Percentiles rank a stretch among this genome's conserved stretches.
These are phyloP conservation scores for Botrytis fabae DNA, from an alignment of 2,329 filamentous ascomycete genomes.

Conservation along the genomic window DNA sequence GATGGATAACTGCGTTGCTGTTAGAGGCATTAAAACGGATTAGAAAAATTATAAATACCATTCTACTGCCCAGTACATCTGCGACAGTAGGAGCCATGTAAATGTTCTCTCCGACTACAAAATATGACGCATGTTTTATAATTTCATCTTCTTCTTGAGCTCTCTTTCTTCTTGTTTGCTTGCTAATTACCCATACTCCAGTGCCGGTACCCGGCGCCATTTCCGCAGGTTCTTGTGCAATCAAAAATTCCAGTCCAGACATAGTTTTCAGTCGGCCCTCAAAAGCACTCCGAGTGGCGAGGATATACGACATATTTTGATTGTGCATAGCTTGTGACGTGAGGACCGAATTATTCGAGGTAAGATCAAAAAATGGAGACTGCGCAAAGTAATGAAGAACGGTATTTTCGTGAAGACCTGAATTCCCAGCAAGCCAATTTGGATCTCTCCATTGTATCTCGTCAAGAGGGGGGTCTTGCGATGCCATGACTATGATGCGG, in stretches of 20 bases:
- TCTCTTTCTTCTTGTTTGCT: slow-evolving; percentile 63
- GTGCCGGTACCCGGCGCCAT: slow-evolving; percentile 60
- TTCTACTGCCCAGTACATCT: slow-evolving; percentile 59
- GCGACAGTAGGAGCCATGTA: slow-evolving; percentile 64
- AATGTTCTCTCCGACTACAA: slow-evolving; percentile 64
- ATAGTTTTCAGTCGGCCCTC: slow-evolving; percentile 63
- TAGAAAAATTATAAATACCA: slow-evolving; percentile 46
- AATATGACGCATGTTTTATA: slow-evolving; percentile 60
- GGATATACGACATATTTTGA: slow-evolving; percentile 55
- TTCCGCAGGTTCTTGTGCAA: slow-evolving; percentile 65
- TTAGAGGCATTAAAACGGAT: slow-evolving; percentile 1
- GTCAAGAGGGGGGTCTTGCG: slow-evolving; percentile 57
- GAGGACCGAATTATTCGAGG: slow-evolving; percentile 66
- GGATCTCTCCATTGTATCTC: slow-evolving; percentile 67
- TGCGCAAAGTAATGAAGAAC: slow-evolving; percentile 67
- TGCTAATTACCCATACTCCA: slow-evolving; percentile 69
- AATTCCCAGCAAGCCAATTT: slow-evolving; percentile 49
- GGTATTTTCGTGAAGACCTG: slow-evolving; percentile 62
- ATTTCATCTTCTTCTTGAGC: slow-evolving; percentile 61
- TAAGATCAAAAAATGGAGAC: slow-evolving; percentile 67
- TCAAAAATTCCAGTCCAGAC: slow-evolving; percentile 66
- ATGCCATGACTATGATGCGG: slow-evolving; percentile 43
- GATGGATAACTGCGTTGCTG: slow-evolving; percentile 21
- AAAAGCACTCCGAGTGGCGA: slow-evolving; percentile 63
- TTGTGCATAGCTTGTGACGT: slow-evolving; percentile 64